These are phyloP conservation scores for Trichosporon sp. DNA, from an alignment of 1,284 basidiomycete species.

Conservation along the genomic window DNA sequence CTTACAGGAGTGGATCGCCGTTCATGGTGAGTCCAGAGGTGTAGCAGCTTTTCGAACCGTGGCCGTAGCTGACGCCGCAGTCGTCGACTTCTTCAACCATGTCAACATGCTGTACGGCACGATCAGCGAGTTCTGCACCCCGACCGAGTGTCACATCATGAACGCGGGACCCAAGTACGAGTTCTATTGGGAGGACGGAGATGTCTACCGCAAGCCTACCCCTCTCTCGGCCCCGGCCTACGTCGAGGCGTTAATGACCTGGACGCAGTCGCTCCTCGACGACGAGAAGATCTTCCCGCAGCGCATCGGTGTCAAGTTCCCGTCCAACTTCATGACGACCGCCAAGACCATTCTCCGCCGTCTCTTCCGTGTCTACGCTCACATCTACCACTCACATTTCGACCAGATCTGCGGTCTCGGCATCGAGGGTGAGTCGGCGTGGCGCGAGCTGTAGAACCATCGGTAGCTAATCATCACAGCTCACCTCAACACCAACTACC, in stretches of 20 bases:
- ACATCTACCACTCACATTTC: conserved; percentile 99
- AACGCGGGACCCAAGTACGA: conserved; percentile 98
- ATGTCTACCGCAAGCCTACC: conserved; percentile 85
- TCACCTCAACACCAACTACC: conserved; percentile 97
- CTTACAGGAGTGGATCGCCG: conserved; percentile 90
- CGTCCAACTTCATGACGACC: conserved; percentile 82
- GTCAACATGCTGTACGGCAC: conserved; percentile 95
- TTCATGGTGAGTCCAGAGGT: conserved; percentile 66
- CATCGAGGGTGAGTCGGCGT: conserved; percentile 88
- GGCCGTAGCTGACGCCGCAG: conserved; percentile 50
- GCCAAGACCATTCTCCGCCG: conserved; percentile 88
- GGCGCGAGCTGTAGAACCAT: too few species aligned
- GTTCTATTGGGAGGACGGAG: conserved; percentile 97
- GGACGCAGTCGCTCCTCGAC: conserved; percentile 90
- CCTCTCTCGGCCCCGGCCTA: conserved; percentile 93
- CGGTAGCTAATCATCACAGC: conserved; percentile 54
- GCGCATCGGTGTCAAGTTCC: conserved; percentile 90
- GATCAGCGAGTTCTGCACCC: conserved; percentile 93
- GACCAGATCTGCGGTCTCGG: conserved; percentile 97
- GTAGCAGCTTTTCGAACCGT: neutral
- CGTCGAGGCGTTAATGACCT: conserved; percentile 98
- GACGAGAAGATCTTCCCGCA: conserved; percentile 92
- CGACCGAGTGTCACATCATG: conserved; percentile 96
- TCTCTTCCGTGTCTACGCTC: conserved; percentile 94
- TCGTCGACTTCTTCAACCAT: conserved; percentile 94